These are phyloP conservation scores for Prosopis cineraria DNA, from an alignment of 306 rosid species.

Conservation along the genomic window DNA sequence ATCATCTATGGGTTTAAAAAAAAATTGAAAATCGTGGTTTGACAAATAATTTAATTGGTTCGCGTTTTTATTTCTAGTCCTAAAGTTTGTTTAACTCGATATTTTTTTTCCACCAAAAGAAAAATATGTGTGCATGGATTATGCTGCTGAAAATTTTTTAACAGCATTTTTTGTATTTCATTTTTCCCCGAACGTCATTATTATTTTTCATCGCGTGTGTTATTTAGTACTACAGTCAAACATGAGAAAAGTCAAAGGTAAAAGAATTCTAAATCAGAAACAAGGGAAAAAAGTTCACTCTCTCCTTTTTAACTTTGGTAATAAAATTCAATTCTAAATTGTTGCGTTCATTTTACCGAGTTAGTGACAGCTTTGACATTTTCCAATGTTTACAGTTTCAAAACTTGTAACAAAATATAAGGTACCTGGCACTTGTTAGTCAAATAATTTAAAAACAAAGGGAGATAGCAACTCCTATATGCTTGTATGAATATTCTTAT, in stretches of 20 bases:
- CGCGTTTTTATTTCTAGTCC: neutral
- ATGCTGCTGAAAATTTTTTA: neutral
- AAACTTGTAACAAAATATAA: neutral
- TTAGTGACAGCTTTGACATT: neutral
- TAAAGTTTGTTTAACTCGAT: too few species aligned
- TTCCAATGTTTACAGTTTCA: neutral
- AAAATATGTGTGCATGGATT: neutral
- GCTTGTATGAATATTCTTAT: too few species aligned
- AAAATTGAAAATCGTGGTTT: too few species aligned
- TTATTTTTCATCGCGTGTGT: neutral
- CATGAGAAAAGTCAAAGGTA: neutral
- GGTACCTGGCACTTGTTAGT: neutral
- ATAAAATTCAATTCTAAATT: neutral
- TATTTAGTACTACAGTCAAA: too few species aligned
- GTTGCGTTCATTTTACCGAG: neutral
- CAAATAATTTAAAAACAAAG: neutral
- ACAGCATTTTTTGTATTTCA: neutral
- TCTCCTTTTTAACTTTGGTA: neutral
- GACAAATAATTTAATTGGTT: too few species aligned
- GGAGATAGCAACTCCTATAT: neutral
- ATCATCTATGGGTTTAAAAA: too few species aligned
- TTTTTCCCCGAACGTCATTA: neutral
- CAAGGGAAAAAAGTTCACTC: neutral
- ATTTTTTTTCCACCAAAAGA: neutral
- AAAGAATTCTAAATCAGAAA: too few species aligned